Percentiles rank a stretch among this genome's conserved stretches.
Conservation (phyloP, 257 asterid genomes). For the Scutellaria baicalensis region DNA sequence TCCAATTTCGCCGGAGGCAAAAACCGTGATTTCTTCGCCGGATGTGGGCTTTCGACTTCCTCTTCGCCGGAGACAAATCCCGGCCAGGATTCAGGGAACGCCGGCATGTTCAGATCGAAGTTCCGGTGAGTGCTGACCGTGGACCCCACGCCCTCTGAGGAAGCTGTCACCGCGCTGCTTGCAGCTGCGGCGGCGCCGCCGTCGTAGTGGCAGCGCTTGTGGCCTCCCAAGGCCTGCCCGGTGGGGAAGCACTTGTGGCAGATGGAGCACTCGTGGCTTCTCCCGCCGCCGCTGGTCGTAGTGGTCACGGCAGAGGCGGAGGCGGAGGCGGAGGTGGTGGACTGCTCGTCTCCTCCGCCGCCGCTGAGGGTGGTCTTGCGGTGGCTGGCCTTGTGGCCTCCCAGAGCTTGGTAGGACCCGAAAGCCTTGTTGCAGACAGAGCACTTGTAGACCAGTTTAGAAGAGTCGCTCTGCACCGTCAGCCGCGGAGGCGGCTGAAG, state of each 20-base stretch:
- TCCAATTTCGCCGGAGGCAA: slow-evolving; percentile 24
- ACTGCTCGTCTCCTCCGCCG: slow-evolving; percentile 18
- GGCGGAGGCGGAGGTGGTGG: slow-evolving; percentile 31
- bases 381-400: slow-evolving; percentile 78
- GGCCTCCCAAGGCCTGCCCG: slow-evolving; percentile 71
- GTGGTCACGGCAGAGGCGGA: slow-evolving; percentile 5
- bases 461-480: neutral
- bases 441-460: slow-evolving; percentile 34
- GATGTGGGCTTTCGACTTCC: slow-evolving; percentile 61
- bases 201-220: slow-evolving; percentile 67
- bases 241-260: slow-evolving; percentile 62
- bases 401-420: slow-evolving; percentile 60
- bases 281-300: slow-evolving; percentile 24
- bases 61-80: slow-evolving; percentile 33
- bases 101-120: slow-evolving; percentile 52
- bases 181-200: slow-evolving; percentile 29
- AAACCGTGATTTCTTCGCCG: slow-evolving; percentile 43
- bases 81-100: slow-evolving; percentile 32
- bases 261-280: slow-evolving; percentile 56
- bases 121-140: slow-evolving; percentile 27
- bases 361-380: slow-evolving; percentile 23
- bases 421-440: slow-evolving; percentile 52
- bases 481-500: slow-evolving; percentile 10
- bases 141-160: slow-evolving; percentile 39
- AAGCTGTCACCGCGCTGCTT: slow-evolving; percentile 20